These are phyloP conservation scores for Plasmodium billcollinsi DNA, from an alignment of 169 alveolate species.

Conservation along the genomic window DNA sequence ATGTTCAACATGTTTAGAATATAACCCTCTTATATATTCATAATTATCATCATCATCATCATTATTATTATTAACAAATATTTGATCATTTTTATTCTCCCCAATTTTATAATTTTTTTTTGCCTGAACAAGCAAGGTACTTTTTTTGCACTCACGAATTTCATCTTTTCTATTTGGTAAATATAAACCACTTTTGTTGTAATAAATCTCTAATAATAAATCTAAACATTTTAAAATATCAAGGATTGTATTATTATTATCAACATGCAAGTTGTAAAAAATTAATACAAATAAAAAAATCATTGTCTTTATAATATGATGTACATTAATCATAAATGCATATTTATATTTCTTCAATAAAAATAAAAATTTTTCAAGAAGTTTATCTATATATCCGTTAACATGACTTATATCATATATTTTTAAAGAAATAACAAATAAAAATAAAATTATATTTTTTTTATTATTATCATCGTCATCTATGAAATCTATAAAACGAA, in stretches of 20 bases:
- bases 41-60: neutral
- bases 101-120: neutral
- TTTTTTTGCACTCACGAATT: neutral
- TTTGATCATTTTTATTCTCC: neutral
- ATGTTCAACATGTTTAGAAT: neutral
- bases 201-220: slow-evolving; percentile 44
- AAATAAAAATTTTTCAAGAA: slow-evolving; percentile 13
- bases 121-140: too few species aligned
- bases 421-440: slow-evolving; percentile 46
- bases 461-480: neutral
- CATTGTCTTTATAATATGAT: slow-evolving; percentile 60
- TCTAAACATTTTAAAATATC: slow-evolving; percentile 67
- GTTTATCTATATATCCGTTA: slow-evolving; percentile 51
- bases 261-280: slow-evolving; percentile 56
- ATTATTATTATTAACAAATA: neutral
- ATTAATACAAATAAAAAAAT: slow-evolving; percentile 40
- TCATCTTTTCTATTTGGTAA: neutral
- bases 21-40: neutral
- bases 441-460: slow-evolving; percentile 33
- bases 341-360: slow-evolving; percentile 23
- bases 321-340: slow-evolving; percentile 15
- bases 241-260: slow-evolving; percentile 46
- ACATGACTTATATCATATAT: slow-evolving; percentile 73
- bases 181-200: neutral
- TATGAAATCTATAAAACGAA: too few species aligned